phyloP scores from a whole-genome alignment of 2,329 filamentous ascomycete genomes.

The Xylaria sp. region DNA sequence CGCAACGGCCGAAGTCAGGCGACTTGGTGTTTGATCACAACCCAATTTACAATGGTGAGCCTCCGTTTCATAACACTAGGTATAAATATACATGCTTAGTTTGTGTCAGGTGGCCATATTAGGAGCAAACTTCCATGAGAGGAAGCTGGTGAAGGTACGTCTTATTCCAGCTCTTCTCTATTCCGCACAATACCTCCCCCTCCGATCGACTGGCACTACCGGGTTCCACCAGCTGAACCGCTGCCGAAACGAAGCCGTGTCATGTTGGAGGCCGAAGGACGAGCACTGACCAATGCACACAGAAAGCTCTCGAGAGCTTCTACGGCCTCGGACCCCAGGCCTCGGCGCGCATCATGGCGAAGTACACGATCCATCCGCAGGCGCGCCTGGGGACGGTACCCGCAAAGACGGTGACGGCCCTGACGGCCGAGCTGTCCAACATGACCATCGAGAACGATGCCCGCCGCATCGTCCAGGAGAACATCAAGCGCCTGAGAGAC shows the following conservation, averaged over 20 bases:
- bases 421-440: conserved; percentile 85
- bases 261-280: neutral
- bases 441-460: conserved; percentile 97
- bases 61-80: neutral
- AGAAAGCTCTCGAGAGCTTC: conserved; percentile 83
- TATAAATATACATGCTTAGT: conserved; percentile 1
- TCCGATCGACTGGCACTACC: neutral
- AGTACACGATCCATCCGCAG: conserved; percentile 85
- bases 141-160: conserved; percentile 80
- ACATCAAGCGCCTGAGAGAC: conserved; percentile 86
- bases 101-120: conserved; percentile 78
- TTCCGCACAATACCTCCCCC: conserved; percentile 5
- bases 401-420: conserved; percentile 79
- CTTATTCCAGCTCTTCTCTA: conserved; percentile 23
- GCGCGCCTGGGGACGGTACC: conserved; percentile 80
- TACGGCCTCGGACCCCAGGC: conserved; percentile 81
- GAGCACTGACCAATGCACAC: conserved; percentile 29
- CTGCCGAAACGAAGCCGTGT: neutral
- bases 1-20: conserved; percentile 20
- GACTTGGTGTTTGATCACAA: conserved; percentile 18
- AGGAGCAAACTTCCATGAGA: conserved; percentile 86
- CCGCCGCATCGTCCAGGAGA: conserved; percentile 78
- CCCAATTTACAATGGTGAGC: conserved; percentile 33
- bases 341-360: conserved; percentile 82
- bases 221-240: neutral